Conservation (phyloP, 352 stramenopile species). For the Phytophthora hibernalis region DNA sequence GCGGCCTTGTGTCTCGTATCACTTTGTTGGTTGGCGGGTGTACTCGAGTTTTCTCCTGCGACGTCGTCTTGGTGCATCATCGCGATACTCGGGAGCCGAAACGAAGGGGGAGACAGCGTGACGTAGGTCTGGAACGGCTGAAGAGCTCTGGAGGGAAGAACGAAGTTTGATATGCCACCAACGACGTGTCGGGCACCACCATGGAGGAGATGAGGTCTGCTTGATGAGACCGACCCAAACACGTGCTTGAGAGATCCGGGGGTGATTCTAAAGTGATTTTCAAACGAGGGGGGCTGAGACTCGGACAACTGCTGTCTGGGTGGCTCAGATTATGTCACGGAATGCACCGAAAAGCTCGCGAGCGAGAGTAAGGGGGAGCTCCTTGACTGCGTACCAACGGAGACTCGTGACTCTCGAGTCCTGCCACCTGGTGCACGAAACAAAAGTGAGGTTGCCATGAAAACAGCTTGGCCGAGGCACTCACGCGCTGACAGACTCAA, state of each 20-base stretch:
- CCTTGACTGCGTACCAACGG: neutral
- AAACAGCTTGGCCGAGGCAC: constrained; percentile 33
- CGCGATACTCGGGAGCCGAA: constrained; percentile 25
- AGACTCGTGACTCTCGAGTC: constrained; percentile 6
- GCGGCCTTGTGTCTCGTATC: constrained; percentile 33
- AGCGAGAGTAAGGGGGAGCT: constrained; percentile 29
- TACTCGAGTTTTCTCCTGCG: constrained; percentile 19
- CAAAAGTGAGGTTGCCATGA: constrained; percentile 11
- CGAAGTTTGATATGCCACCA: constrained; percentile 24
- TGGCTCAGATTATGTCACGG: constrained; percentile 46
- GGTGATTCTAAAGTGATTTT: constrained; percentile 39
- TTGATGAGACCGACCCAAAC: constrained; percentile 3
- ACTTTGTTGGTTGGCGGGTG: constrained; percentile 13
- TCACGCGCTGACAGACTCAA: constrained; percentile 8
- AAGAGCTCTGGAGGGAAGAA: constrained; percentile 23
- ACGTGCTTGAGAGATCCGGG: constrained; percentile 10
- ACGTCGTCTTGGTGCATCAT: constrained; percentile 30
- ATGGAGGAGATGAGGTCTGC: constrained; percentile 19
- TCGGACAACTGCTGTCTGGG: constrained; percentile 33
- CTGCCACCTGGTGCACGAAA: constrained; percentile 20
- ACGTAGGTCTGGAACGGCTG: constrained; percentile 18
- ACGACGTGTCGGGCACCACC: constrained; percentile 31
- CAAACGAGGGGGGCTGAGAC: constrained; percentile 25
- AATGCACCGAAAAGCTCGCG: constrained; percentile 40
- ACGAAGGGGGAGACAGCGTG: constrained; percentile 8